Conservation (phyloP, 371 early-diverging fungal genomes). For the Rhizomucor pusillus region DNA sequence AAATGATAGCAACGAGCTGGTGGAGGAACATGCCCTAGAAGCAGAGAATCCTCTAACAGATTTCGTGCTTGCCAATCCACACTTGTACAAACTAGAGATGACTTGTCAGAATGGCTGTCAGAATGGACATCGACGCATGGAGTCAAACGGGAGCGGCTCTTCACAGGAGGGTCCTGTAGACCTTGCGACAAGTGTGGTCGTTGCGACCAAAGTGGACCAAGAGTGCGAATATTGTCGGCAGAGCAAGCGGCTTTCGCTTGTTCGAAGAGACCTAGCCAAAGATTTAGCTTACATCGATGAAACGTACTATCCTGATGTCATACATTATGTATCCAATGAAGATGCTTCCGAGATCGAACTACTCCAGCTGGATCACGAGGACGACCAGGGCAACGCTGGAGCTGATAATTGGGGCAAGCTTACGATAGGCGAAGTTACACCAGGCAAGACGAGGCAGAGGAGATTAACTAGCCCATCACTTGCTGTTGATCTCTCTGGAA, state of each 20-base stretch:
- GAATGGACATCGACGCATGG: not conserved
- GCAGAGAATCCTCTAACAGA: conserved; percentile 14
- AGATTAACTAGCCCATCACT: conserved; percentile 19
- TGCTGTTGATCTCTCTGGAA: conserved; percentile 31
- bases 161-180: not conserved
- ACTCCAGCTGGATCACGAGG: conserved; percentile 3
- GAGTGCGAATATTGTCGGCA: conserved; percentile 26
- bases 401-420: conserved; percentile 28
- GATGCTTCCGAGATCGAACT: conserved; percentile 14
- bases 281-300: conserved; percentile 44
- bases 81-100: conserved; percentile 34
- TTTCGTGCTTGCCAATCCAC: conserved; percentile 33
- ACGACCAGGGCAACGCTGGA: conserved; percentile 10
- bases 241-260: conserved; percentile 28
- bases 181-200: conserved; percentile 9
- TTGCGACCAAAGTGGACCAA: conserved; percentile 16
- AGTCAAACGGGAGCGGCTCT: not conserved
- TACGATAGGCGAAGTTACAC: conserved; percentile 29
- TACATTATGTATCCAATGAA: conserved; percentile 17
- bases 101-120: conserved; percentile 22
- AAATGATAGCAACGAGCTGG: conserved; percentile 6
- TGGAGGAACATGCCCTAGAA: conserved; percentile 5
- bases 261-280: conserved; percentile 27
- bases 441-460: conserved; percentile 14
- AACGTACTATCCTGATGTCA: conserved; percentile 34